Evolutionary conservation across 2,329 filamentous ascomycete species (phyloP), one percentile per base, ranked within the genome.

Genomic region (Purpureocillium lavendulum): DNA sequence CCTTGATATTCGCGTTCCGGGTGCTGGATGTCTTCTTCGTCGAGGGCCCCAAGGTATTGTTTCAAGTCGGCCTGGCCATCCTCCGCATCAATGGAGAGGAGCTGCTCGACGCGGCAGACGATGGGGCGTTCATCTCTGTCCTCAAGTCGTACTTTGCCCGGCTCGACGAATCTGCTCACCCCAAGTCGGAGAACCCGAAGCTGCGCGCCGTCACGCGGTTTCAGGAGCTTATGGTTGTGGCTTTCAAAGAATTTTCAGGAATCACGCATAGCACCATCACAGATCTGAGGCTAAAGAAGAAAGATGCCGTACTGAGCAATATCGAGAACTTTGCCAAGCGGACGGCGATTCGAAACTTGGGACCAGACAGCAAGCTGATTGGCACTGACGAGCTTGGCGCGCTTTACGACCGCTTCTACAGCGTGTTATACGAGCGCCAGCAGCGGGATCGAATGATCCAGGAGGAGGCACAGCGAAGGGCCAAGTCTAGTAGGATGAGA

Each of bases 21-120:
- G 92, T 98, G 36, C 65, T 98, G 45, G 92, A 98, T 54, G 90
- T 98, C 36, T 98, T 98, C 69, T 98, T 98, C 63, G 78, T 98
- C 31, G 92, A 98, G 62, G 92, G 92, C 0, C 90, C 92, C 13
- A 97, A 97, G 64, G 92, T 97, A 2, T 70, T 98, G 9, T 98
- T 98, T 64, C 92, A 98, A 60, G 85, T 98, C 42, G 92, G 92
- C 14, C 69, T 98, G 45, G 92, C 92, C n/a, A 98, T 98, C 52
- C 69, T 98, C 24, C 79, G 92, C 16, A 94, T 98, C 59, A 98
- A 98, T 51, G 92, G 92, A 34, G 92, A 98, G 60, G 90, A 97
- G 54, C 71, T 98, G 10, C 69, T 98, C 11, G 92, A 98, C 58
- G 87, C 94, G 2, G 73, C 85, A 4, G 92, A 98, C 51, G 92